Evolutionary conservation across 768 basidiomycete species (phyloP), one percentile per base, ranked within the genome.

Genomic region (Tubosaeta sp.): DNA sequence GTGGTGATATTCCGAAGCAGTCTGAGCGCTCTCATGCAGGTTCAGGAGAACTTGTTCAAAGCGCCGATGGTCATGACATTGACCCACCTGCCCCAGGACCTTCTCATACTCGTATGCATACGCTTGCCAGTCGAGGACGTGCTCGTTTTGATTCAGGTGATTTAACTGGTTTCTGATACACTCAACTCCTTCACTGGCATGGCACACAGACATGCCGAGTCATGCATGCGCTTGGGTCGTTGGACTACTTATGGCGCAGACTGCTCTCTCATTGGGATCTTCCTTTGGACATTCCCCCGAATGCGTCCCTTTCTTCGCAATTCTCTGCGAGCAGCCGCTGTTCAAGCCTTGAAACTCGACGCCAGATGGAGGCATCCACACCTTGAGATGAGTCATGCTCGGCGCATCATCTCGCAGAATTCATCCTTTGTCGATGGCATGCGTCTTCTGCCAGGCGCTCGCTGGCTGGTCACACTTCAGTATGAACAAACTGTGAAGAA

Each of bases 191-290:
- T 56, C 54, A 66, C 22, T 22, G 22, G 22, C 55, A 51, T 47
- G 34, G 34, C 29, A 64, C 71, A 72, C 71, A 84, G 80, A 76
- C 79, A 64, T 81, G 81, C 74, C 83, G 82, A 76, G 76, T 68
- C 54, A 66, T 83, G 52, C 76, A 84, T 68, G 74, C 74, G n/a
- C 73, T 78, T 39, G 74, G 73, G 13, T 72, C 71, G 45, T 65
- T 65, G 37, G 77, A 85, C 60, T 81, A 81, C 62, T 64, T 81
- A 35, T 84, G 82, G 81, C 82, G 79, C 72, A 72, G 32, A 57
- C 79, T 50, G 22, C 51, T 60, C 37, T 50, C 53, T 10, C 26
- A 53, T 19, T 61, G 68, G 52, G 70, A 70, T 33, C 54, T 78
- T 31, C 74, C 77, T 4, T 43, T 75, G 29, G 76, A 81, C 60